phyloP scores from a whole-genome alignment of 352 stramenopile genomes.

The Phytopythium cucurbitacearum region DNA sequence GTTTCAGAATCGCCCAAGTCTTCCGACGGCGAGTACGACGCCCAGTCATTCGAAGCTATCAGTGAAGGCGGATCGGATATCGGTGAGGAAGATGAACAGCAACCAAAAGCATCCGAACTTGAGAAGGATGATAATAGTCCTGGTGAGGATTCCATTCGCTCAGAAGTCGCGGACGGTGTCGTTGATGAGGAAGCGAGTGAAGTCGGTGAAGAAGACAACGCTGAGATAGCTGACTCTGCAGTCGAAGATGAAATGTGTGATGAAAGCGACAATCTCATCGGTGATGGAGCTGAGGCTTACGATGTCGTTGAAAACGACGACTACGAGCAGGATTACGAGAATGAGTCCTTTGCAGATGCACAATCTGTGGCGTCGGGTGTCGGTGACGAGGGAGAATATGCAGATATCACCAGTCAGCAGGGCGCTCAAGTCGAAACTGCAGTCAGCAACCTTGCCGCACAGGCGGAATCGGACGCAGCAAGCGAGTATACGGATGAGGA shows the following conservation, averaged over 20 bases:
- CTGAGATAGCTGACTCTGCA: neutral
- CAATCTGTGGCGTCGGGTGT: conserved; percentile 9
- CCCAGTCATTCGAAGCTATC: neutral
- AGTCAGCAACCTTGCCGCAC: neutral
- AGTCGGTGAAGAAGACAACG: neutral
- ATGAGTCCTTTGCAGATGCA: conserved; percentile 43
- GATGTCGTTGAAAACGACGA: conserved; percentile 11
- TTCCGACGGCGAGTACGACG: neutral
- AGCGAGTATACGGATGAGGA: conserved; percentile 29
- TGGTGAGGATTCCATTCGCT: too few species aligned
- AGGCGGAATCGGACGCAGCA: conserved; percentile 8
- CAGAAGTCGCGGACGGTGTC: too few species aligned
- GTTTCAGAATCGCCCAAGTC: too few species aligned
- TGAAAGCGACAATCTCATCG: conserved; percentile 1
- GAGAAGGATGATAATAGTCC: too few species aligned
- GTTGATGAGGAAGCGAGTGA: neutral
- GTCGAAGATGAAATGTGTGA: conserved; percentile 3
- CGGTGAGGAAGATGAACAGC: neutral
- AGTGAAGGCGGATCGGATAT: neutral
- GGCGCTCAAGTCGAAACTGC: neutral
- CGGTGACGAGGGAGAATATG: conserved; percentile 1
- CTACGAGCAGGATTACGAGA: conserved; percentile 25
- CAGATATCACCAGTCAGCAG: neutral
- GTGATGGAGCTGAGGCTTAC: conserved; percentile 4
- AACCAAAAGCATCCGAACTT: neutral